Evolutionary conservation across 164 flowering plant genomes (phyloP), one percentile per base, ranked within the genome.

Genomic region (Nymphaea thermarum): DNA sequence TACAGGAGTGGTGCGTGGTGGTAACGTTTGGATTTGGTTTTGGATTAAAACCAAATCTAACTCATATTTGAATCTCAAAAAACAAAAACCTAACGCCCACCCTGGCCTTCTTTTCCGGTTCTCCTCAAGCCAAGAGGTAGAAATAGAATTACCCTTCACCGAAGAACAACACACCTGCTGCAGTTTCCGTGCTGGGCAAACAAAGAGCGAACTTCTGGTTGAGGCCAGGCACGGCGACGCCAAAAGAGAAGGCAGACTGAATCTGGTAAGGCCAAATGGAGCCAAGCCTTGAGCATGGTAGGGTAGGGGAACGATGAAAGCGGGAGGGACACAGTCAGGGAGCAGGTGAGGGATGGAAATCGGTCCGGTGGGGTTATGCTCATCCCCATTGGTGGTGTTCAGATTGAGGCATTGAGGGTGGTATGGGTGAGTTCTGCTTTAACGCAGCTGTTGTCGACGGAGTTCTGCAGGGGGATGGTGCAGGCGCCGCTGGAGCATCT

Each of bases 91-190:
- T n/a, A n/a, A n/a, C n/a, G n/a, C n/a, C n/a, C n/a, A n/a, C n/a
- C n/a, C n/a, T n/a, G n/a, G n/a, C n/a, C n/a, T n/a, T n/a, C n/a
- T n/a, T n/a, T n/a, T n/a, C n/a, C n/a, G n/a, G n/a, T n/a, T n/a
- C n/a, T n/a, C n/a, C n/a, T n/a, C n/a, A n/a, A n/a, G n/a, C n/a
- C n/a, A n/a, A n/a, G n/a, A n/a, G n/a, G n/a, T n/a, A n/a, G n/a
- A n/a, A n/a, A n/a, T n/a, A n/a, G n/a, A n/a, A n/a, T n/a, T n/a
- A n/a, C n/a, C 80, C 80, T 3, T 60, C 71, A 0, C 82, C 80
- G 43, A 79, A 72, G 62, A 81, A 77, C 44, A 66, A 63, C 59
- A 74, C 80, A n/a, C n/a, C n/a, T n/a, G n/a, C n/a, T n/a, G n/a
- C n/a, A n/a, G n/a, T n/a, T n/a, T n/a, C n/a, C n/a, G n/a, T n/a